Evolutionary conservation across 2,329 filamentous ascomycete species (phyloP).

Genomic region (Sporothrix pallida): DNA sequence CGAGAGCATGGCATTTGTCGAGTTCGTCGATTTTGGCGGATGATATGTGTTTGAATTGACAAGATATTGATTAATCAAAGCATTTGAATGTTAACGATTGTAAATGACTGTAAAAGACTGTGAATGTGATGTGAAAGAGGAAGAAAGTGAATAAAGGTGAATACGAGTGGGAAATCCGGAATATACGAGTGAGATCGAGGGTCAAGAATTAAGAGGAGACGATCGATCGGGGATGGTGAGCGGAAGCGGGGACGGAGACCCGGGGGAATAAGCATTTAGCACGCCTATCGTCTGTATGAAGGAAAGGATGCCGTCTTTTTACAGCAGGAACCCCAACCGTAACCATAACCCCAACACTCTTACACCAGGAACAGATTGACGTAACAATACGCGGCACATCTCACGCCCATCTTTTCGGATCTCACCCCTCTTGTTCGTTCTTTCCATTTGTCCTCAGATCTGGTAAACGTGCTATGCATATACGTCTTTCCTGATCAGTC

Average conservation of each 20-base stretch:
- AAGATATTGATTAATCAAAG: background rate
- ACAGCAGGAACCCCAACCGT: background rate
- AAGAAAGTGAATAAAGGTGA: background rate
- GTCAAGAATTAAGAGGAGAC: background rate
- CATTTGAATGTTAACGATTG: background rate
- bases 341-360: too few relatives aligned
- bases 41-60: background rate
- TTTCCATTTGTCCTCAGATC: background rate
- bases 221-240: background rate
- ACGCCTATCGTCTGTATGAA: background rate
- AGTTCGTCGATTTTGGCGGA: background rate
- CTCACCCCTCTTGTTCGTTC: background rate
- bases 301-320: too few relatives aligned
- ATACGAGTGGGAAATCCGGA: background rate
- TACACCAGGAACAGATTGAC: background rate
- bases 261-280: background rate
- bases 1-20: background rate
- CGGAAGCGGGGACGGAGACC: background rate
- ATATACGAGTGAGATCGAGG: background rate
- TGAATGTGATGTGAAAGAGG: background rate
- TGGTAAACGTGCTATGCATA: background rate
- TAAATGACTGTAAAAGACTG: too few relatives aligned
- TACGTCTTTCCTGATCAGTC: background rate
- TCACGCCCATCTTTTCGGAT: background rate
- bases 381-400: constrained; percentile 15